Evolutionary conservation across 768 basidiomycete genomes (phyloP), one percentile per base, ranked within the genome.

Genomic region (Mycena vulgaris): DNA sequence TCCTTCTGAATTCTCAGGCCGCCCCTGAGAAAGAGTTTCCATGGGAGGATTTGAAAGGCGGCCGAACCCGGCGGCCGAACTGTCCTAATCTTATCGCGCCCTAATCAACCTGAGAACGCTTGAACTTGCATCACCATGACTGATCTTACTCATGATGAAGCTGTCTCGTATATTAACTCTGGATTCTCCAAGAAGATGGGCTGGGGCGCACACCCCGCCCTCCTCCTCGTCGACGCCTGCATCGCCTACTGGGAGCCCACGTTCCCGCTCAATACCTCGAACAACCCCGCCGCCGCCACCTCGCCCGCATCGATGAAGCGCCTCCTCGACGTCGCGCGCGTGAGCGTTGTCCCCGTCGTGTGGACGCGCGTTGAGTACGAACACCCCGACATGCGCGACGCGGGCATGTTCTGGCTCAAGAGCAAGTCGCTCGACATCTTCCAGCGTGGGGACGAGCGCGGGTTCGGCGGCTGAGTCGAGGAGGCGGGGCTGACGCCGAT

Each of bases 321-420:
- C 31, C 49, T 63, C 25, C 48, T 63, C 37, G 61, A 63, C 35
- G 61, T 49, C 35, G 61, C 61, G 17, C 61, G 48, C 19, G 35
- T 49, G 2, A 49, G 61, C 9, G 27, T 48, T 10, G 61, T 52
- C 1, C 61, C 61, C 16, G 37, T 63, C 33, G 28, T 63, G 19
- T 63, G 61, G 61, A 63, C 61, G 17, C 61, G 61, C 35, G 61
- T 63, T 35, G 61, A 63, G 25, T 63, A 63, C 35, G 61, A 39
- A 35, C 48, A 63, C 4, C 19, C 47, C 14, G 61, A 63, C 27
- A 63, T 63, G 61, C 49, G 61, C 49, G 61, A 63, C 23, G 61
- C 61, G 17, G 49, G 61, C 10, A 40, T 63, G 48, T 63, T 63
- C 49, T 63, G 61, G 61, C 61, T 63, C 33, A 63, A 63, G 61